A percentile compares a stretch with the other conserved stretches of the same genome.
Evolutionary conservation across 2,329 filamentous ascomycete species (phyloP).

Genomic region (Trichoderma semiorbis): DNA sequence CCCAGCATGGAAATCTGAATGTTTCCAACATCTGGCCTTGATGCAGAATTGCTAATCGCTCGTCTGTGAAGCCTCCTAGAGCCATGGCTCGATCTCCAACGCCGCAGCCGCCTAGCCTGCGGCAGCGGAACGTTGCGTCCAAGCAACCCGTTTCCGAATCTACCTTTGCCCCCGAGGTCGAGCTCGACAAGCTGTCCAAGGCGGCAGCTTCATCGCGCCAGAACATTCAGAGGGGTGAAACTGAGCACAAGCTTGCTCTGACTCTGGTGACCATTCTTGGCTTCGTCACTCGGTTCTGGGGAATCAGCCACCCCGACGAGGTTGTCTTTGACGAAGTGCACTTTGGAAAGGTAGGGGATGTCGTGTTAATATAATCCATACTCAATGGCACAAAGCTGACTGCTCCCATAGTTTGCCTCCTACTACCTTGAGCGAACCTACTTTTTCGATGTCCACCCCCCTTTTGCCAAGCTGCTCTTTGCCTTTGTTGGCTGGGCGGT

Average conservation of each 20-base stretch:
- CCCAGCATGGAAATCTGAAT: not conserved
- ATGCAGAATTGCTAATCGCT: not conserved
- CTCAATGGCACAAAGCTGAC: not conserved
- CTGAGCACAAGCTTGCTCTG: slow-evolving; percentile 80
- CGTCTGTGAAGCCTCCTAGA: slow-evolving; percentile 17
- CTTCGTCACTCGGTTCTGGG: slow-evolving; percentile 92
- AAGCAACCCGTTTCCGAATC: slow-evolving; percentile 44
- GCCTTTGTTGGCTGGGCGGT: slow-evolving; percentile 96
- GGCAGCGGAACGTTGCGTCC: slow-evolving; percentile 53
- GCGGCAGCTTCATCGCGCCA: slow-evolving; percentile 29
- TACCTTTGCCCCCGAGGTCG: slow-evolving; percentile 40
- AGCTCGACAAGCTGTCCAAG: slow-evolving; percentile 50
- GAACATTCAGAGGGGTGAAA: slow-evolving; percentile 54
- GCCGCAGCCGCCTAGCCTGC: slow-evolving; percentile 50
- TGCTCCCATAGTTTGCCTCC: slow-evolving; percentile 57
- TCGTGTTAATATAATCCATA: not conserved
- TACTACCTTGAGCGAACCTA: slow-evolving; percentile 94
- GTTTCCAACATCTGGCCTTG: not conserved
- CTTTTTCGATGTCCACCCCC: slow-evolving; percentile 99
- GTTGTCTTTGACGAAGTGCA: slow-evolving; percentile 99
- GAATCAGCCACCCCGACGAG: slow-evolving; percentile 90
- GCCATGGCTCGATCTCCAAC: slow-evolving; percentile 48
- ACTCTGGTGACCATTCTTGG: slow-evolving; percentile 74
- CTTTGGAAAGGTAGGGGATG: slow-evolving; percentile 85
- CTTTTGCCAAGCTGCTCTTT: slow-evolving; percentile 96